phyloP scores from a whole-genome alignment of 768 basidiomycete genomes.

The Hypholoma fasciculare region DNA sequence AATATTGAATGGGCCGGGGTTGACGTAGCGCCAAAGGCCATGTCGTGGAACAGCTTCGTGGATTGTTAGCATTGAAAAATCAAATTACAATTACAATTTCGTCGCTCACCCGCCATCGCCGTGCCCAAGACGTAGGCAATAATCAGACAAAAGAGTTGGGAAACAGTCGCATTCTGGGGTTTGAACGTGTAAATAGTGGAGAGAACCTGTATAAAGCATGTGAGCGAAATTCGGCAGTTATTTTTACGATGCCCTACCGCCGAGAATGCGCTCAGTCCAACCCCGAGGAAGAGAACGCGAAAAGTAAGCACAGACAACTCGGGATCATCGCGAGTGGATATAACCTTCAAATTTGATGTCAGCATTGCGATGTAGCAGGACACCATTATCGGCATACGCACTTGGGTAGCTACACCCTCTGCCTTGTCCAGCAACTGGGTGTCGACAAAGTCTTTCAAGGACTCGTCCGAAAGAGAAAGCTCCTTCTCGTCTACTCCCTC shows the following conservation, averaged over 20 bases:
- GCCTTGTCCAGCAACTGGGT: conserved; percentile 36
- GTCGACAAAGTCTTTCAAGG: conserved; percentile 14
- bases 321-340: conserved; percentile 50
- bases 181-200: conserved; percentile 39
- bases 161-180: conserved; percentile 50
- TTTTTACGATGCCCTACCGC: conserved; percentile 24
- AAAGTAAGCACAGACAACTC: conserved; percentile 47
- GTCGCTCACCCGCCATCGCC: conserved; percentile 41
- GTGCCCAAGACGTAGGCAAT: conserved; percentile 56
- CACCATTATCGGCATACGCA: conserved; percentile 8
- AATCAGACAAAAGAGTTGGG: conserved; percentile 55
- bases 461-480: conserved; percentile 3
- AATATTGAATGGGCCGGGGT: conserved; percentile 61
- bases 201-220: conserved; percentile 23
- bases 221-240: neutral
- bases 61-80: conserved; percentile 6
- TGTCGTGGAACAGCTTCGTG: conserved; percentile 34
- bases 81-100: neutral
- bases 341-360: conserved; percentile 29
- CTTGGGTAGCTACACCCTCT: conserved; percentile 44
- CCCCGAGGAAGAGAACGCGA: conserved; percentile 46
- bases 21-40: conserved; percentile 47
- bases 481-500: conserved; percentile 11
- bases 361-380: neutral
- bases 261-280: conserved; percentile 49